Evolutionary conservation across 2,329 filamentous ascomycete species (phyloP).

Genomic region (Chaetomium olivaceum): DNA sequence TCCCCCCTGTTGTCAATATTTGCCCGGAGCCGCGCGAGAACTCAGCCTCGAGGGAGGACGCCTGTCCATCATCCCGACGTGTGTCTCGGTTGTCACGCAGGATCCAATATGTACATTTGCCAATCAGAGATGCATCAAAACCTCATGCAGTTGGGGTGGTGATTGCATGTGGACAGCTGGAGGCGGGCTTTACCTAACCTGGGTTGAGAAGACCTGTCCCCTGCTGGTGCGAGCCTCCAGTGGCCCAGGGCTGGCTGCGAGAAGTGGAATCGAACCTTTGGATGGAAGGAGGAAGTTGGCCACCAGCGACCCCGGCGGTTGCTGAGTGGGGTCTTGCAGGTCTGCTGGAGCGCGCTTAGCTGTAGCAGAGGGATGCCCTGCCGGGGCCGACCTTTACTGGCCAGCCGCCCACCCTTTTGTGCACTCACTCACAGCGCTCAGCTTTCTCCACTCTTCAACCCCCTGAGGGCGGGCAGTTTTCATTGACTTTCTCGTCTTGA

Average conservation of each 20-base stretch:
- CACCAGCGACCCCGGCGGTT: conserved; percentile 14
- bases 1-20: background rate
- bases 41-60: background rate
- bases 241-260: background rate
- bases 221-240: background rate
- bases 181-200: background rate
- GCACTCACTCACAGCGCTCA: background rate
- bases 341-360: conserved; percentile 26
- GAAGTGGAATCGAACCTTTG: background rate
- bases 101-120: background rate
- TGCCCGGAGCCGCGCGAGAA: conserved; percentile 5
- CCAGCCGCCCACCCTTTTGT: conserved; percentile 21
- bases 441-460: conserved; percentile 4
- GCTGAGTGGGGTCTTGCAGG: conserved; percentile 20
- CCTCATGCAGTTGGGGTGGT: background rate
- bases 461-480: background rate
- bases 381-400: background rate
- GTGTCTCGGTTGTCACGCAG: conserved; percentile 1
- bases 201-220: background rate
- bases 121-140: background rate
- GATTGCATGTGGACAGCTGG: background rate
- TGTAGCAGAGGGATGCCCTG: background rate
- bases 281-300: background rate
- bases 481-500: background rate
- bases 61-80: background rate